Conservation (phyloP, 768 basidiomycete genomes). For the Mycena galericulata region DNA sequence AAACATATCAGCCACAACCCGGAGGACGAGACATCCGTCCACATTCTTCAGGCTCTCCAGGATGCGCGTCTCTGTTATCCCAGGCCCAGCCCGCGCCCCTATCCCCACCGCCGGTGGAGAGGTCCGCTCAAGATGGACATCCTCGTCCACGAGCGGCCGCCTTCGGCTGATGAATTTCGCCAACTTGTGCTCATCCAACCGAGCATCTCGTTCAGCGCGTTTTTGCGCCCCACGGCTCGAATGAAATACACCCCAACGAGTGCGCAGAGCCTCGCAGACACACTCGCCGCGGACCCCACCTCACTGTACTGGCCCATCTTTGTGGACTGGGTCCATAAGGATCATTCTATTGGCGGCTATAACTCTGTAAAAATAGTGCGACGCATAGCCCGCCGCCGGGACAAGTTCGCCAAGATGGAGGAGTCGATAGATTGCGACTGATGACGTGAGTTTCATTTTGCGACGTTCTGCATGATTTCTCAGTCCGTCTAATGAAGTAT, state of each 20-base stretch:
- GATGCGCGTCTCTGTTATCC: too few species aligned
- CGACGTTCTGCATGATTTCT: too few species aligned
- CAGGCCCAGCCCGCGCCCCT: too few species aligned
- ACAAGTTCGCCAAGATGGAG: too few species aligned
- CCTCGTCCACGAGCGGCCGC: neutral
- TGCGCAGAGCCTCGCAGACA: neutral
- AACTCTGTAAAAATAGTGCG: too few species aligned
- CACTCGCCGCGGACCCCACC: neutral
- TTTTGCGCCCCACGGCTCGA: neutral
- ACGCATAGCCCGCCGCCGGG: too few species aligned
- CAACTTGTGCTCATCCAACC: neutral
- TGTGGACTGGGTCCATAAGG: constrained; percentile 10
- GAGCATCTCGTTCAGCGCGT: neutral
- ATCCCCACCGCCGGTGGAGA: too few species aligned
- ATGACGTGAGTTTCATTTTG: neutral
- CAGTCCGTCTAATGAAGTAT: too few species aligned
- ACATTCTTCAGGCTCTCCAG: too few species aligned
- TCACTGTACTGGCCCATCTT: constrained; percentile 4
- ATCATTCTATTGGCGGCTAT: neutral
- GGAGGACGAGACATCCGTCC: too few species aligned
- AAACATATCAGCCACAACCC: too few species aligned
- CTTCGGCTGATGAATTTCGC: constrained; percentile 9
- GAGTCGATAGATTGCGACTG: constrained; percentile 7
- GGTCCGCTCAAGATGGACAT: neutral
- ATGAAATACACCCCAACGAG: neutral